These are phyloP conservation scores for Coelastrella sp. DNA, from an alignment of 139 green algal species.

Conservation along the genomic window DNA sequence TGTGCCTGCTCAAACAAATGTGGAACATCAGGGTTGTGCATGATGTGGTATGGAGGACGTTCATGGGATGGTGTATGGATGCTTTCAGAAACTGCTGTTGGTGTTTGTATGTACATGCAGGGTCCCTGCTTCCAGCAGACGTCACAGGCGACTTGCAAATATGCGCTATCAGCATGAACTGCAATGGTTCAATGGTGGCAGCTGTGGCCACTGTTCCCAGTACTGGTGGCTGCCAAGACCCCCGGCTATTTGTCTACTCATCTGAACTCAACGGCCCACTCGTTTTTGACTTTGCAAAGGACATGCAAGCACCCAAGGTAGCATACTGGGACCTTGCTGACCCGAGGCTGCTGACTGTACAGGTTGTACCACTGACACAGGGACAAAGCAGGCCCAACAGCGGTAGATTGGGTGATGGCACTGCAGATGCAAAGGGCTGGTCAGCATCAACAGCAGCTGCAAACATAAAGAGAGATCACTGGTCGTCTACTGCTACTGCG, in stretches of 20 bases:
- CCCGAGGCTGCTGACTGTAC: conserved; percentile 66
- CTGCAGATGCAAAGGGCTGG: not conserved
- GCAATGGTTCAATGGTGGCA: conserved; percentile 66
- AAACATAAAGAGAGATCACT: not conserved
- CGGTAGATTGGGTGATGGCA: not conserved
- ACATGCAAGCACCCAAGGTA: conserved; percentile 44
- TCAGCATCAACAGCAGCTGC: not conserved
- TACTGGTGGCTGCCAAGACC: conserved; percentile 36
- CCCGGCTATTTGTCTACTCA: conserved; percentile 62
- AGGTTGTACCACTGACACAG: not conserved
- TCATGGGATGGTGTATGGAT: no score
- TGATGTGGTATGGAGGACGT: no score
- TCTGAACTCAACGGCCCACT: conserved; percentile 52
- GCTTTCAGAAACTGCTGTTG: no score
- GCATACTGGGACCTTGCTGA: conserved; percentile 69
- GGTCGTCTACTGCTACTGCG: not conserved
- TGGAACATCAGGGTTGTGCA: no score
- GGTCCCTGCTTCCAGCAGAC: conserved; percentile 48
- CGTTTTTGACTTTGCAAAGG: conserved; percentile 54
- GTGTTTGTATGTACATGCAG: conserved; percentile 42
- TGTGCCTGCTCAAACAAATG: no score
- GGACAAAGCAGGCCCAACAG: not conserved
- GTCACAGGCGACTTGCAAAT: conserved; percentile 48
- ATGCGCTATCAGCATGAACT: conserved; percentile 65
- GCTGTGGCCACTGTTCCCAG: conserved; percentile 46